Percentiles rank a stretch among this genome's conserved stretches.
phyloP scores from a whole-genome alignment of 768 basidiomycete species.

The Tylopilus plumbeoviolaceoides region DNA sequence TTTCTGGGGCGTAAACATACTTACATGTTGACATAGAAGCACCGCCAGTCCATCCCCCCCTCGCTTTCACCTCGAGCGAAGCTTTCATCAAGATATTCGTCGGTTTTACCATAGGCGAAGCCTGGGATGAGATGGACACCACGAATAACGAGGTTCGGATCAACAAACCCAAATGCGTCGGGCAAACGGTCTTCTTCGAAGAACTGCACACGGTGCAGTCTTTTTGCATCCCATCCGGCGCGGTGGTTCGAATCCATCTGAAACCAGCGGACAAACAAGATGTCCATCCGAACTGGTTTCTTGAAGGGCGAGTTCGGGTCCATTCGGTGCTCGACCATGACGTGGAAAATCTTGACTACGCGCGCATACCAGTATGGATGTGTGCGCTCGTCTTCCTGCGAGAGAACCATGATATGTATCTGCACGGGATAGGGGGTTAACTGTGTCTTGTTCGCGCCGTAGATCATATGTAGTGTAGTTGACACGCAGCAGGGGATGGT shows the following conservation, averaged over 20 bases:
- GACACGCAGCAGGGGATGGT: conserved; percentile 13
- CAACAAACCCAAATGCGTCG: too few species aligned
- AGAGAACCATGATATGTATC: conserved; percentile 31
- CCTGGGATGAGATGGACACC: too few species aligned
- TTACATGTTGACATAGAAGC: too few species aligned
- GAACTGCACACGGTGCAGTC: too few species aligned
- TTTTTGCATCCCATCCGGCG: background rate
- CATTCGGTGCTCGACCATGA: background rate
- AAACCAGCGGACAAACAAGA: background rate
- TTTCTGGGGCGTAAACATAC: too few species aligned
- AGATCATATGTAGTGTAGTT: conserved; percentile 32
- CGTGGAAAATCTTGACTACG: background rate
- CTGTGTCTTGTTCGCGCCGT: conserved; percentile 32
- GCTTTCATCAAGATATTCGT: too few species aligned
- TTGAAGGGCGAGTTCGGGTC: background rate
- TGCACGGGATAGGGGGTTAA: conserved; percentile 34
- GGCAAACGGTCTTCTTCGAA: too few species aligned
- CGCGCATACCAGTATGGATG: background rate
- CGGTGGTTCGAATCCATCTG: too few species aligned
- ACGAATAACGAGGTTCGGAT: too few species aligned
- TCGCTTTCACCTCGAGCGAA: too few species aligned
- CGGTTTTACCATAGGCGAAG: too few species aligned
- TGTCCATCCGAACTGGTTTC: background rate
- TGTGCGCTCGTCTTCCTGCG: background rate
- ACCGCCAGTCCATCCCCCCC: too few species aligned